Conservation (phyloP, 495 filamentous ascomycete species). For the Aspergillus wentii region DNA sequence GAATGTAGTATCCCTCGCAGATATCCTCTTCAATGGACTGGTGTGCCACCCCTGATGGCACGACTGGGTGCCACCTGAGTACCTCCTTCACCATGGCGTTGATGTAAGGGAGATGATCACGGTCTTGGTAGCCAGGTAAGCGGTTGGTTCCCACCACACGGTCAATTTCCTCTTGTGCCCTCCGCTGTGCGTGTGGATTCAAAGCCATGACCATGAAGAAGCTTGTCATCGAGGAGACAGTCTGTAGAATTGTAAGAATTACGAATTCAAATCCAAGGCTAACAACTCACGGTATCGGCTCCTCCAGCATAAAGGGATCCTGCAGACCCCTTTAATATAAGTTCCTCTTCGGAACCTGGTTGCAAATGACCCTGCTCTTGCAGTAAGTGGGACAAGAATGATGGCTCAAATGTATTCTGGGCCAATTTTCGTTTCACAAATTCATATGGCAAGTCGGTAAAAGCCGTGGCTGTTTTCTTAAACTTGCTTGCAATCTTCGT, state of each 20-base stretch:
- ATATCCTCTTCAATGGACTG: slow-evolving; percentile 48
- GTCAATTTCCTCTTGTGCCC: slow-evolving; percentile 55
- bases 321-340: slow-evolving; percentile 39
- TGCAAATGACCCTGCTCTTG: slow-evolving; percentile 13
- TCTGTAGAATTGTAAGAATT: slow-evolving; percentile 12
- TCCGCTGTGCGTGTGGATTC: slow-evolving; percentile 41
- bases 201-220: slow-evolving; percentile 43
- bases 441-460: slow-evolving; percentile 29
- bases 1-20: slow-evolving; percentile 47
- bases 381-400: slow-evolving; percentile 33
- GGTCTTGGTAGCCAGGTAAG: slow-evolving; percentile 20
- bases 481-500: slow-evolving; percentile 28
- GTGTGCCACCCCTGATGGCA: slow-evolving; percentile 47
- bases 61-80: slow-evolving; percentile 37
- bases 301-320: slow-evolving; percentile 53
- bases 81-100: slow-evolving; percentile 36
- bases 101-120: slow-evolving; percentile 32
- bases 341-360: slow-evolving; percentile 22
- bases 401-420: slow-evolving; percentile 19
- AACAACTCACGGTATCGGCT: slow-evolving; percentile 41
- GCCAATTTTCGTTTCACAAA: slow-evolving; percentile 44
- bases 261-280: neutral
- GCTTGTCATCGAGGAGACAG: slow-evolving; percentile 22
- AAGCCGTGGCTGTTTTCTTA: slow-evolving; percentile 13
- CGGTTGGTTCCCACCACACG: slow-evolving; percentile 32